Conservation (phyloP, 2,329 filamentous ascomycete species). For the Hysterium pulicare region DNA sequence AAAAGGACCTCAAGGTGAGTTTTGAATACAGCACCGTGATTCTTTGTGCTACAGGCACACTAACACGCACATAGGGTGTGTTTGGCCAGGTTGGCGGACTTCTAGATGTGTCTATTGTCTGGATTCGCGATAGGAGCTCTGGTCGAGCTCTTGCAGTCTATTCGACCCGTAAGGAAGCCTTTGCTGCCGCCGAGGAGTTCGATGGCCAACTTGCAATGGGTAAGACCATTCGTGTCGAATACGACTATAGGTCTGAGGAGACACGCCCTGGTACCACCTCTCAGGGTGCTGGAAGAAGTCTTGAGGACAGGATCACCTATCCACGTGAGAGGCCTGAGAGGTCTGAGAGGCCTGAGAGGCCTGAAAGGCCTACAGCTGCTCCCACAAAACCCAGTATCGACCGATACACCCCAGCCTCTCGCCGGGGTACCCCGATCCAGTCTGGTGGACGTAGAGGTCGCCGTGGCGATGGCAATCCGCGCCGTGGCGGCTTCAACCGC, state of each 20-base stretch:
- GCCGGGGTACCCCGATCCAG: constrained; percentile 50
- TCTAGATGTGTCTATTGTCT: background rate
- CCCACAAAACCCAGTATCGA: constrained; percentile 65
- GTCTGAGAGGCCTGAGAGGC: constrained; percentile 33
- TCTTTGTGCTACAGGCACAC: background rate
- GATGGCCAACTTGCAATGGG: constrained; percentile 48
- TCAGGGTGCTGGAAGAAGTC: background rate
- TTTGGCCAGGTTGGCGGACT: background rate
- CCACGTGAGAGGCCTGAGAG: constrained; percentile 12
- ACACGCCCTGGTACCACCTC: constrained; percentile 24
- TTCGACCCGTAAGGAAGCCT: constrained; percentile 48
- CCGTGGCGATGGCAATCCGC: constrained; percentile 49
- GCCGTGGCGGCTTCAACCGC: constrained; percentile 42
- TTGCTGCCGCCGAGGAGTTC: constrained; percentile 68
- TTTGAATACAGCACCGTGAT: background rate
- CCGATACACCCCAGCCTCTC: constrained; percentile 63
- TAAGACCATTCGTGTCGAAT: background rate
- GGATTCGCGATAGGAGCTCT: constrained; percentile 40
- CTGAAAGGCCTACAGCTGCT: constrained; percentile 49
- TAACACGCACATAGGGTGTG: background rate
- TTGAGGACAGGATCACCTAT: constrained; percentile 35
- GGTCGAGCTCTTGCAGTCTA: constrained; percentile 38
- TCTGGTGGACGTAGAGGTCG: constrained; percentile 44
- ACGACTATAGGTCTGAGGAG: constrained; percentile 8
- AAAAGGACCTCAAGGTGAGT: constrained; percentile 73